Base-by-base conservation (phyloP, 225 moss, liverwort and hornwort species). In the Polytrichum formosum region DNA sequence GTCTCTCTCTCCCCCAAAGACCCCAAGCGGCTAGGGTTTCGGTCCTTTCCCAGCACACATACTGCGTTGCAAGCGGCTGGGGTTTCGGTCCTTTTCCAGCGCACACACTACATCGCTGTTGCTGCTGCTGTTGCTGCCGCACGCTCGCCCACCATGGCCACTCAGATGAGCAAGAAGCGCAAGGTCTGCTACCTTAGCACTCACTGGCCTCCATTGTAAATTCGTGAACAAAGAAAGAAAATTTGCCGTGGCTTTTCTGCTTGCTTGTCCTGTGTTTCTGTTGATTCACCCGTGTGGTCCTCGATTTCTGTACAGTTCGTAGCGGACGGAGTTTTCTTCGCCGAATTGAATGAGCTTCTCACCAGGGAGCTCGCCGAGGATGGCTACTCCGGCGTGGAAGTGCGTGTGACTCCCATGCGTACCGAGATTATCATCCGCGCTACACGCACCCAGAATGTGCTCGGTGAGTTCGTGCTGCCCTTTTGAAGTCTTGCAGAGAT, bases 101-200 rank as follows among this genome's bases (percentile, higher is more conserved):
- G 6, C 21, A 28, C 7, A 22, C 25, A 0, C 46, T 0, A 46
- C 13, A 46, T 46, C 46, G 46, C 46, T 13, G 13, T 10, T 35
- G 9, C 46, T 13, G 19, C 23, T 7, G 1, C n/a, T n/a, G n/a
- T 65, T 26, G 1, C 68, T 26, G 20, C 60, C 68, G 21, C 7
- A 27, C 63, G 10, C 37, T 5, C 26, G 72, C 23, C 66, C 65
- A 73, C 67, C 66, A 88, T 88, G 88, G 85, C 88, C 13, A 85
- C 82, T 5, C 88, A 88, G 67, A 85, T 88, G 85, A 88, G 88
- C 82, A 88, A 88, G 85, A 88, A 88, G 80, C 80, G 88, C 31
- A 88, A 88, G 85, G 87, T 85, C 46, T 46, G 13, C 13, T 46
- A 2, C 46, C 46, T 46, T 3, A 46, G 13, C 46, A 46, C 4